Conservation (phyloP, 805 yeast genomes). For the Pichia nakasei region DNA sequence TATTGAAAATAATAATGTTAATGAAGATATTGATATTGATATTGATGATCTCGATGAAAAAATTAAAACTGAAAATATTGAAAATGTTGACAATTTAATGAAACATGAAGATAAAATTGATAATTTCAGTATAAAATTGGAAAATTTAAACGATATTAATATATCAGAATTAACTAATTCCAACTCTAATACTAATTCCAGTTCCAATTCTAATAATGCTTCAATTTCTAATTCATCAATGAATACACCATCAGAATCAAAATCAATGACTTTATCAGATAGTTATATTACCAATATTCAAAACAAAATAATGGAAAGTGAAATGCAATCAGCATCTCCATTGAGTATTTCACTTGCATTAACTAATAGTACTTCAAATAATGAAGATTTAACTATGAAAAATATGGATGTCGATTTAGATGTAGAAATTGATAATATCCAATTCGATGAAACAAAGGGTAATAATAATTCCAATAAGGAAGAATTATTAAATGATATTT, state of each 20-base stretch:
- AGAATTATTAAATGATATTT: slow-evolving; percentile 33
- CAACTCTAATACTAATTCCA: neutral
- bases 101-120: neutral
- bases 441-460: neutral
- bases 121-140: neutral
- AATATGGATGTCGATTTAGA: no score
- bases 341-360: neutral
- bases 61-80: neutral
- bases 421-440: no score
- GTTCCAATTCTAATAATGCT: neutral
- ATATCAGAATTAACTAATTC: neutral
- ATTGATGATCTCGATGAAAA: neutral
- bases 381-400: no score
- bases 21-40: neutral
- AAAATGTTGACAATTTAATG: neutral
- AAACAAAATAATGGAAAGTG: neutral
- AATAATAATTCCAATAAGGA: slow-evolving; percentile 14
- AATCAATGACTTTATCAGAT: neutral
- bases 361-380: no score
- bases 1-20: neutral
- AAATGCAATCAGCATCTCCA: neutral
- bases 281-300: neutral
- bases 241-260: neutral
- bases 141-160: neutral
- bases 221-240: neutral